Evolutionary conservation across 164 flowering plant species (phyloP), one percentile per base, ranked within the genome.

Genomic region (Chimonanthus salicifolius): DNA sequence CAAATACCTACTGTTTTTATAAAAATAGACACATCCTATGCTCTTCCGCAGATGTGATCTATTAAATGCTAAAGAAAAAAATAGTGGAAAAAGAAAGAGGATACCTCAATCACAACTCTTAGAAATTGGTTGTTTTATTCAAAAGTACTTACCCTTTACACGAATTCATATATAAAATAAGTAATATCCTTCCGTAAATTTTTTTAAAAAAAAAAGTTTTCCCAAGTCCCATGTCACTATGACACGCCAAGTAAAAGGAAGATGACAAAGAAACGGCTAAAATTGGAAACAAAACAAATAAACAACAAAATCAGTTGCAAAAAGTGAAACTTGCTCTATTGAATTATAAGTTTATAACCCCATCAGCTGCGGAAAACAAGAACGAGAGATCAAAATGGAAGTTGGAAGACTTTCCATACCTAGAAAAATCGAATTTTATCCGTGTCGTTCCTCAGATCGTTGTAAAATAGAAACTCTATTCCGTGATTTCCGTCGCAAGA

Each of bases 191-290:
- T 33, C 33, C 33, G 33, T 33, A 33, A 33, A 1, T 33, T 1
- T n/a, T n/a, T n/a, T n/a, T n/a, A 33, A 1, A 33, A 33, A n/a
- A n/a, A 58, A 48, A n/a, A 6, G 11, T n/a, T 46, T 8, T 47
- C 63, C 47, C 62, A 63, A 62, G 58, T 58, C 64, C 54, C 54
- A 75, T 11, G 4, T 63, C 66, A 63, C 33, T 33, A 33, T 33
- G 33, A 33, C 33, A 33, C 33, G 47, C 10, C 46, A 44, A 21
- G 67, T 5, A 20, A 15, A 15, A 68, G 11, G 47, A 58, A 76
- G 8, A 33, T 47, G 33, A 64, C 3, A 8, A 63, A 63, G 33
- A 20, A 63, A 20, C 62, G 44, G 64, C 67, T 48, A 65, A 70
- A 47, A 47, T 18, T 64, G 68, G 54, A 72, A 64, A 0, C 15